Evolutionary conservation across 73 alveolate genomes (phyloP).

Genomic region (Paraurostyla sp.): DNA sequence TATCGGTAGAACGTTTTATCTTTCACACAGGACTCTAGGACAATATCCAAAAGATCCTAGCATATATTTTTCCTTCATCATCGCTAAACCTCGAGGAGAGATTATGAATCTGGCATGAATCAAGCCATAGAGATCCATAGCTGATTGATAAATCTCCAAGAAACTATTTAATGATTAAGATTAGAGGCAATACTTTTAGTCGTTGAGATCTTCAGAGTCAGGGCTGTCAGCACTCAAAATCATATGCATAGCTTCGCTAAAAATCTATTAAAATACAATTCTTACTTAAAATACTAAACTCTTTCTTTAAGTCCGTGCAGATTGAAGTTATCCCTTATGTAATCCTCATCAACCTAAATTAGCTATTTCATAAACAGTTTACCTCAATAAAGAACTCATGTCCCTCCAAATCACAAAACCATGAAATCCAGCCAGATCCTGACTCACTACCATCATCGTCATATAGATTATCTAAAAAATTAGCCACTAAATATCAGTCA

Average conservation of each 20-base stretch:
- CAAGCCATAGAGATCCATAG: slow-evolving; percentile 92
- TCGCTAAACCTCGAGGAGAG: slow-evolving; percentile 88
- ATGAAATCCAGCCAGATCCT: slow-evolving; percentile 89
- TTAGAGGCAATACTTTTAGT: slow-evolving; percentile 6
- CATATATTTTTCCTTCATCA: slow-evolving; percentile 96
- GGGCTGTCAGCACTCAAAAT: slow-evolving; percentile 63
- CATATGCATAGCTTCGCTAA: slow-evolving; percentile 66
- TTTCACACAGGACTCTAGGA: slow-evolving; percentile 96
- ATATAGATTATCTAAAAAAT: slow-evolving; percentile 51
- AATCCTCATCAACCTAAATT: slow-evolving; percentile 88
- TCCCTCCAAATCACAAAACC: slow-evolving; percentile 96
- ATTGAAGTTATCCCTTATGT: slow-evolving; percentile 90
- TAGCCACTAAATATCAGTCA: no score
- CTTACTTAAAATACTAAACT: slow-evolving; percentile 59
- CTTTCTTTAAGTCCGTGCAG: slow-evolving; percentile 87
- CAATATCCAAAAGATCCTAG: slow-evolving; percentile 97
- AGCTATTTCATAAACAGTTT: not conserved
- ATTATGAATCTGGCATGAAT: slow-evolving; percentile 91
- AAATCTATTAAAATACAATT: not conserved
- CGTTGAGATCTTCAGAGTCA: slow-evolving; percentile 63
- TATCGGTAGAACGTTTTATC: slow-evolving; percentile 93
- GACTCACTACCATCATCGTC: slow-evolving; percentile 63
- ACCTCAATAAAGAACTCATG: slow-evolving; percentile 92
- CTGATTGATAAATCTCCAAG: slow-evolving; percentile 88
- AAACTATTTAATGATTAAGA: slow-evolving; percentile 63